phyloP scores from a whole-genome alignment of 805 yeast genomes.

The Wickerhamiella cacticola region DNA sequence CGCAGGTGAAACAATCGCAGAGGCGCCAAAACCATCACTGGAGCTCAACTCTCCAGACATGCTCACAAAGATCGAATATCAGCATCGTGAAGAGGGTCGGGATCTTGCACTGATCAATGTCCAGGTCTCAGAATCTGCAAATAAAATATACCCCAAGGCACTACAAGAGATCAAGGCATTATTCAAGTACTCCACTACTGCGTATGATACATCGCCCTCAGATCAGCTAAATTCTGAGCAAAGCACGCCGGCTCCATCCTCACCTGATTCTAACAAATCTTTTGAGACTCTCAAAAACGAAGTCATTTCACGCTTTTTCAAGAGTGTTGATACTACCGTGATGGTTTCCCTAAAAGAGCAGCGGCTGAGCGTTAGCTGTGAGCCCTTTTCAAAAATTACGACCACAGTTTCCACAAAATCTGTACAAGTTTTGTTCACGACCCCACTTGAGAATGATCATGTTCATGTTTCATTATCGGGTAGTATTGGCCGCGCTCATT shows the following conservation, averaged over 20 bases:
- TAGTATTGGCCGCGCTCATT: conserved; percentile 44
- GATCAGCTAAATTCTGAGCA: too few relatives aligned
- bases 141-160: conserved; percentile 57
- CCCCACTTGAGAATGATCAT: conserved; percentile 19
- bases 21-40: conserved; percentile 27
- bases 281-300: conserved; percentile 25
- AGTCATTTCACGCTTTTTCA: conserved; percentile 23
- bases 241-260: too few relatives aligned
- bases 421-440: conserved; percentile 44
- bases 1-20: neutral
- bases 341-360: conserved; percentile 62
- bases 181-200: neutral
- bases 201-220: neutral
- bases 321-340: conserved; percentile 33
- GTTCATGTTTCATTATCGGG: conserved; percentile 36
- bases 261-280: too few relatives aligned
- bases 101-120: conserved; percentile 3
- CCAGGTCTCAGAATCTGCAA: conserved; percentile 38
- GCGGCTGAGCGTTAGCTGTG: conserved; percentile 68
- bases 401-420: conserved; percentile 68
- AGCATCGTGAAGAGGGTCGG: conserved; percentile 15
- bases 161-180: conserved; percentile 41
- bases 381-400: conserved; percentile 86
- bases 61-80: conserved; percentile 43
- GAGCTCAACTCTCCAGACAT: conserved; percentile 68